A percentile compares a stretch with the other conserved stretches of the same genome.
These are phyloP conservation scores for Porcisia hertigi DNA, from an alignment of 208 protist species.

Conservation along the genomic window DNA sequence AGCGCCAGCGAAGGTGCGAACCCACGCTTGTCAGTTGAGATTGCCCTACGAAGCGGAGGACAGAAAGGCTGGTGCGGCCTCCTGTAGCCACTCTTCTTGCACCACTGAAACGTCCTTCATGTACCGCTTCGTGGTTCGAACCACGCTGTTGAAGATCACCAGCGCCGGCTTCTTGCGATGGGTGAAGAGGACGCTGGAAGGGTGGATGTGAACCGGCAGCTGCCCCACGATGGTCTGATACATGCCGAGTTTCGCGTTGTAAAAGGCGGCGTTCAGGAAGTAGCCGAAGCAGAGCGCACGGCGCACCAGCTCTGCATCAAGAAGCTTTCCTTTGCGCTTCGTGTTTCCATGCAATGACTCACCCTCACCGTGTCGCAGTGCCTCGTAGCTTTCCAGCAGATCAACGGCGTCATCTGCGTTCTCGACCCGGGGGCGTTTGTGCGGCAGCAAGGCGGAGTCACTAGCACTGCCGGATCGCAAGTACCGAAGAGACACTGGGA, in stretches of 20 bases:
- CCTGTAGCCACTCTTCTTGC: conserved; percentile 87
- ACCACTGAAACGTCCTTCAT: conserved; percentile 91
- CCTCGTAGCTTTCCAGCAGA: conserved; percentile 32
- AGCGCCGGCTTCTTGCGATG: conserved; percentile 81
- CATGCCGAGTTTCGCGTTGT: conserved; percentile 80
- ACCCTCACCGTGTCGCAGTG: conserved; percentile 22
- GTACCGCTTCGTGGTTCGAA: conserved; percentile 89
- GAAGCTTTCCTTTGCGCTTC: conserved; percentile 20
- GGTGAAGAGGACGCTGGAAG: conserved; percentile 85
- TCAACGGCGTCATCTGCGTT: conserved; percentile 15
- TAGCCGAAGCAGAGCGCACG: conserved; percentile 87
- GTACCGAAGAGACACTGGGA: conserved; percentile 35
- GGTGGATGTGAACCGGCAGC: conserved; percentile 84
- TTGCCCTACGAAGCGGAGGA: conserved; percentile 37
- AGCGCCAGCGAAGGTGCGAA: neutral
- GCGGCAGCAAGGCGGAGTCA: conserved; percentile 7
- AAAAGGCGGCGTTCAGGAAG: conserved; percentile 89
- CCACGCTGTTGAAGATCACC: conserved; percentile 88
- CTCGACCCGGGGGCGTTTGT: conserved; percentile 10
- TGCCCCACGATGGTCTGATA: conserved; percentile 87
- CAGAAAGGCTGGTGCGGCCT: conserved; percentile 72
- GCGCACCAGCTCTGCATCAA: conserved; percentile 78
- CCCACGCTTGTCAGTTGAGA: neutral
- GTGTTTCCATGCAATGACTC: neutral
- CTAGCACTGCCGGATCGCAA: neutral